Evolutionary conservation across 1,139 yeast genomes (phyloP).

Genomic region (Maudiozyma humilis): DNA sequence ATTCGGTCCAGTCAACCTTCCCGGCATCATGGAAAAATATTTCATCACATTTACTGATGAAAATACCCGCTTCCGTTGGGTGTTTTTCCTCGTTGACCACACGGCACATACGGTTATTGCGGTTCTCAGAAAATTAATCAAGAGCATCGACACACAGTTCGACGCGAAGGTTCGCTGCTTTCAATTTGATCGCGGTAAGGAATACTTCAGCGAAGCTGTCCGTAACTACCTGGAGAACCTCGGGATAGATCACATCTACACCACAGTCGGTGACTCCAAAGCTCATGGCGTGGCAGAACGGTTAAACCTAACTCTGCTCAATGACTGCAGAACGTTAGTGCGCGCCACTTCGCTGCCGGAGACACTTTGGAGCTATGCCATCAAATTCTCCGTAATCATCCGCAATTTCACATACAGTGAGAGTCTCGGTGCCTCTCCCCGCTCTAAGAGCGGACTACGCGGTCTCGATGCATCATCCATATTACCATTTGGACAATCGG

Average conservation of each 20-base stretch:
- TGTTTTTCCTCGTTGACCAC: conserved; percentile 1
- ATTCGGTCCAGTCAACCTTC: background rate
- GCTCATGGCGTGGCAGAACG: conserved; percentile 14
- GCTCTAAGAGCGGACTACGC: conserved; percentile 8
- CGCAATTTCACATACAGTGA: conserved; percentile 7
- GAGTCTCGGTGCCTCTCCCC: conserved; percentile 7
- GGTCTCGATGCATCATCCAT: conserved; percentile 7
- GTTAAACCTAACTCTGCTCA: conserved; percentile 7
- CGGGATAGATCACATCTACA: conserved; percentile 9
- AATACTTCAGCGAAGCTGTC: conserved; percentile 7
- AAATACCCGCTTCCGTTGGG: conserved; percentile 8
- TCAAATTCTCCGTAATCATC: conserved; percentile 7
- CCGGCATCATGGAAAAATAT: background rate
- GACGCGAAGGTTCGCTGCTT: conserved; percentile 4
- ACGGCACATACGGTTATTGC: background rate
- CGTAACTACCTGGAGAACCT: background rate
- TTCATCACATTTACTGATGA: conserved; percentile 3
- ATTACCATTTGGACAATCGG: conserved; percentile 11
- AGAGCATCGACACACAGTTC: conserved; percentile 6
- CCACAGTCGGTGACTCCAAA: conserved; percentile 7
- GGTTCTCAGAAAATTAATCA: conserved; percentile 1
- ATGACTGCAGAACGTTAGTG: conserved; percentile 11
- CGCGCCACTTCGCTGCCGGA: conserved; percentile 5
- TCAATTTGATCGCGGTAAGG: conserved; percentile 10
- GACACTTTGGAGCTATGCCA: conserved; percentile 10